Evolutionary conservation across 352 stramenopile species (phyloP).

Genomic region (Paralagenidium karlingii): DNA sequence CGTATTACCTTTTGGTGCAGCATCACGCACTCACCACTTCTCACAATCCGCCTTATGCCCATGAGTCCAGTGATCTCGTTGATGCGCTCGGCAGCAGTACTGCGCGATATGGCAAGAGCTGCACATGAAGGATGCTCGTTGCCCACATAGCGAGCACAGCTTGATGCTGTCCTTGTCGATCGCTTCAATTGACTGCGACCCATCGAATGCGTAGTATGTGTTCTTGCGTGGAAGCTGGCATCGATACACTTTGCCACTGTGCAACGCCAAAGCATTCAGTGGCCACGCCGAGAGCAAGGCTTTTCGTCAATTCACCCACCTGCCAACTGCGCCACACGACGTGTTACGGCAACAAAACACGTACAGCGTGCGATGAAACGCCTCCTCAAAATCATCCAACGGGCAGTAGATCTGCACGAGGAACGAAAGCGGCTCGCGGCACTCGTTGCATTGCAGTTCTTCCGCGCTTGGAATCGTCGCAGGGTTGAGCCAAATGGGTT

Average conservation of each 20-base stretch:
- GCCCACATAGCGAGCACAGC: conserved; percentile 47
- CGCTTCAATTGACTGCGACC: conserved; percentile 8
- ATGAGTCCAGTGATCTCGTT: conserved; percentile 68
- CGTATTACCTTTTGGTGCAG: not conserved
- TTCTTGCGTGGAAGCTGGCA: conserved; percentile 84
- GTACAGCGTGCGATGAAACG: conserved; percentile 91
- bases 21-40: conserved; percentile 19
- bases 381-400: conserved; percentile 69
- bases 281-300: not conserved
- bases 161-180: conserved; percentile 1
- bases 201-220: conserved; percentile 72
- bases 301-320: conserved; percentile 8
- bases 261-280: not conserved
- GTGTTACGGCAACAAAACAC: conserved; percentile 82
- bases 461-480: conserved; percentile 19
- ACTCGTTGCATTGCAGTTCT: conserved; percentile 36
- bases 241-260: conserved; percentile 60
- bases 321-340: conserved; percentile 38
- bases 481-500: conserved; percentile 81
- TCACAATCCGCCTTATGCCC: conserved; percentile 56
- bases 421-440: conserved; percentile 45
- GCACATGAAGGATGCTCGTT: conserved; percentile 51
- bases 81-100: conserved; percentile 66
- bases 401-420: conserved; percentile 90
- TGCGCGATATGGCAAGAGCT: conserved; percentile 56